Conservation (phyloP, 1,284 basidiomycete species). For the Kalmanozyma brasiliensis region DNA sequence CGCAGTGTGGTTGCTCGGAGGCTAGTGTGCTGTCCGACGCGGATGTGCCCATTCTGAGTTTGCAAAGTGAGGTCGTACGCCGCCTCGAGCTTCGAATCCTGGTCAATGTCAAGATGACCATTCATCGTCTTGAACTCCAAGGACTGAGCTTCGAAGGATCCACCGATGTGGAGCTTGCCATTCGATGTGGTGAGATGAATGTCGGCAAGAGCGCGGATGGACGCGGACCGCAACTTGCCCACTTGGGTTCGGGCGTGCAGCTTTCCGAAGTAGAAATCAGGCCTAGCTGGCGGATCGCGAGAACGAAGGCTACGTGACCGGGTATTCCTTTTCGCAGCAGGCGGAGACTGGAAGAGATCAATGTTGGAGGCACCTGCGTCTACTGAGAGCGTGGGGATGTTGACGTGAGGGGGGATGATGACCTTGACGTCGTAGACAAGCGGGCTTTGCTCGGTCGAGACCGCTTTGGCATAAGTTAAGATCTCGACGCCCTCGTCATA, state of each 20-base stretch:
- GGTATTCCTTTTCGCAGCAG: conserved; percentile 1
- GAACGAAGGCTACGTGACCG: background rate
- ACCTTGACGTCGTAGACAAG: conserved; percentile 56
- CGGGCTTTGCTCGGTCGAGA: conserved; percentile 29
- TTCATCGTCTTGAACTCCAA: conserved; percentile 41
- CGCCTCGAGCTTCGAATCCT: conserved; percentile 30
- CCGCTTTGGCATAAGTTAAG: conserved; percentile 51
- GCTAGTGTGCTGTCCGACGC: conserved; percentile 31
- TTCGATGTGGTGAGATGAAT: conserved; percentile 48
- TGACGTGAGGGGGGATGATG: conserved; percentile 46
- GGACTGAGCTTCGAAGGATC: conserved; percentile 37
- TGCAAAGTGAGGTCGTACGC: conserved; percentile 38
- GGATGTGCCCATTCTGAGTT: conserved; percentile 44
- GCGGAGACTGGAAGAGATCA: conserved; percentile 27
- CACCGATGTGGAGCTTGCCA: conserved; percentile 38
- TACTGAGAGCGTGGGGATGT: conserved; percentile 41
- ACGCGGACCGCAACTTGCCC: conserved; percentile 34
- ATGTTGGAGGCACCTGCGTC: conserved; percentile 46
- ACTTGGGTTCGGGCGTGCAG: conserved; percentile 44
- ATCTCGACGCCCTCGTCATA: conserved; percentile 54
- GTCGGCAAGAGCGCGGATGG: conserved; percentile 42
- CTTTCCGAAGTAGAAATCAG: conserved; percentile 48
- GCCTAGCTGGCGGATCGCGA: conserved; percentile 10
- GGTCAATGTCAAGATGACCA: conserved; percentile 38
- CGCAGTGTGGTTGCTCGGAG: conserved; percentile 40